Percentiles rank a stretch among this genome's conserved stretches.
These are phyloP conservation scores for Luzula sylvatica DNA, from an alignment of 176 grass and related monocot genomes.

Conservation along the genomic window DNA sequence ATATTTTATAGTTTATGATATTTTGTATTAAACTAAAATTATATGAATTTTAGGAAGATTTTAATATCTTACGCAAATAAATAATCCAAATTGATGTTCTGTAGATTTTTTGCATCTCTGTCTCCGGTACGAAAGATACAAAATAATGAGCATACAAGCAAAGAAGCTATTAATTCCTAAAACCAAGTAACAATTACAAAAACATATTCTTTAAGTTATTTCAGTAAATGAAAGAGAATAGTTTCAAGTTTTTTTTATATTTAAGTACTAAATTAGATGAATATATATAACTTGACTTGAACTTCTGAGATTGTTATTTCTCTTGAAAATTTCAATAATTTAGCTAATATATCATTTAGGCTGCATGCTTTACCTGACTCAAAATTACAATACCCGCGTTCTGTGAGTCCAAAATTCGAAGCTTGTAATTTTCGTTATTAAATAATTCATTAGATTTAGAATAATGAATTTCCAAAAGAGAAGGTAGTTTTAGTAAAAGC, in stretches of 20 bases:
- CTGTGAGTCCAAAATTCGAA: conserved; percentile 43
- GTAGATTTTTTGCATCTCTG: conserved; percentile 33
- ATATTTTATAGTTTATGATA: not conserved
- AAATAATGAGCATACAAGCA: conserved; percentile 77
- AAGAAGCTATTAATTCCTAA: conserved; percentile 56
- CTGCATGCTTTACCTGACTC: conserved; percentile 34
- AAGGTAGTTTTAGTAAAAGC: conserved; percentile 55
- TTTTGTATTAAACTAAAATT: not conserved
- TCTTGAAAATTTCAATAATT: not conserved
- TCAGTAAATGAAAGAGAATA: not conserved
- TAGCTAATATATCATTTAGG: not conserved
- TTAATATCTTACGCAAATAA: conserved; percentile 51
- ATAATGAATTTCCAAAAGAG: conserved; percentile 68
- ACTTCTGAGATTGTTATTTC: not conserved
- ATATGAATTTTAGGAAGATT: not conserved
- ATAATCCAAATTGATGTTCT: conserved; percentile 58
- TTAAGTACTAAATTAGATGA: not conserved
- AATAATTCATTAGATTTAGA: conserved; percentile 18
- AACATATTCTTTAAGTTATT: not conserved
- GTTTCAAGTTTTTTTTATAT: not conserved
- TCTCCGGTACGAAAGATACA: conserved; percentile 65
- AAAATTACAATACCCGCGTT: conserved; percentile 46
- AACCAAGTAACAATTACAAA: not conserved
- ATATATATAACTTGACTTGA: not conserved
- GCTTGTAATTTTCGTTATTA: conserved; percentile 21